A percentile compares a stretch with the other conserved stretches of the same genome.
Conservation (phyloP, 1,284 basidiomycete species). For the Puccinia polysora region DNA sequence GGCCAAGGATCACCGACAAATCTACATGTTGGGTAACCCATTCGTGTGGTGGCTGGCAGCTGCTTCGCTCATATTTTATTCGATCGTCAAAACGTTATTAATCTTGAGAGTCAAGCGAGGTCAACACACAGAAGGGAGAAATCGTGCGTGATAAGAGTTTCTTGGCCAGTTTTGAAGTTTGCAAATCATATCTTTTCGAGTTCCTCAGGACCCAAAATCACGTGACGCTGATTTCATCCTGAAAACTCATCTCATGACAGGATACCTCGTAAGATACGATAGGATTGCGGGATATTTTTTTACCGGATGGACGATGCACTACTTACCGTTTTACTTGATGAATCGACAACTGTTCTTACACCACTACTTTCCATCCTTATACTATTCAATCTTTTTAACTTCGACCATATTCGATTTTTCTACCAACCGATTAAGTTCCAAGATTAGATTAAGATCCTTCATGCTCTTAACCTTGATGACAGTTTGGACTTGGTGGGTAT, state of each 20-base stretch:
- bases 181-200: neutral
- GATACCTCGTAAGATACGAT: slow-evolving; percentile 87
- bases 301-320: slow-evolving; percentile 89
- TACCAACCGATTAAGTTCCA: slow-evolving; percentile 71
- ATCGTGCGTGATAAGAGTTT: slow-evolving; percentile 65
- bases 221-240: neutral
- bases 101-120: slow-evolving; percentile 85
- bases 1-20: slow-evolving; percentile 91
- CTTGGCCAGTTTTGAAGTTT: neutral
- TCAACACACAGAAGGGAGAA: slow-evolving; percentile 76
- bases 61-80: slow-evolving; percentile 66
- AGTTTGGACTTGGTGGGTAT: slow-evolving; percentile 71
- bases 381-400: slow-evolving; percentile 79
- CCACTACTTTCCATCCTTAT: slow-evolving; percentile 93
- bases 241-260: slow-evolving; percentile 51
- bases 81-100: slow-evolving; percentile 67
- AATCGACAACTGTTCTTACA: slow-evolving; percentile 90
- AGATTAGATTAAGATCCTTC: slow-evolving; percentile 72
- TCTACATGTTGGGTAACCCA: slow-evolving; percentile 92
- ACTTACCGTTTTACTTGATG: slow-evolving; percentile 95
- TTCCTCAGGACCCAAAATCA: neutral
- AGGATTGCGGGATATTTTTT: slow-evolving; percentile 82
- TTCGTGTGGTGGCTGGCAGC: slow-evolving; percentile 85
- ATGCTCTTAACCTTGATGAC: slow-evolving; percentile 67
- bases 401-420: slow-evolving; percentile 77